These are phyloP conservation scores for Candida chauliodis DNA, from an alignment of 805 yeast species.

Conservation along the genomic window DNA sequence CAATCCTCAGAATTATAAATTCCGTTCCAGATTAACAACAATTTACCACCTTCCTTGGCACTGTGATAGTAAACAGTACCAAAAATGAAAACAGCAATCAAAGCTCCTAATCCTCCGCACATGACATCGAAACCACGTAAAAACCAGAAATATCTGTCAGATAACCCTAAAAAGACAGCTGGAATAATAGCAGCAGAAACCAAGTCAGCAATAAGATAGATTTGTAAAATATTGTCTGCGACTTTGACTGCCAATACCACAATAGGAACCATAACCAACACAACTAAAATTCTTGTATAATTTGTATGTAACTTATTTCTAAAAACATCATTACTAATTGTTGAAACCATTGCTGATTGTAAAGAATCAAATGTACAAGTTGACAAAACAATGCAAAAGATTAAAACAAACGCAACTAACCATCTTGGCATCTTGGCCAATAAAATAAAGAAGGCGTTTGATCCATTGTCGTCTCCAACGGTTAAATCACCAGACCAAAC, in stretches of 20 bases:
- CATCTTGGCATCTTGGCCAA: conserved; percentile 74
- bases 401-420: conserved; percentile 80
- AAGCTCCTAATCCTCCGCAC: conserved; percentile 79
- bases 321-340: conserved; percentile 85
- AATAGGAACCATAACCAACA: conserved; percentile 79
- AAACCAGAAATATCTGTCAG: conserved; percentile 57
- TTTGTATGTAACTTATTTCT: conserved; percentile 69
- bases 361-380: conserved; percentile 88
- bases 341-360: conserved; percentile 84
- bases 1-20: conserved; percentile 74
- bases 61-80: conserved; percentile 75
- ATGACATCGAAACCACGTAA: conserved; percentile 77
- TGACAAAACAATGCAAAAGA: conserved; percentile 69
- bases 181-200: conserved; percentile 87
- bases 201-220: conserved; percentile 86
- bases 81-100: conserved; percentile 74
- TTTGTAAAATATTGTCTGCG: conserved; percentile 79
- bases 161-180: conserved; percentile 73
- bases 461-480: conserved; percentile 53
- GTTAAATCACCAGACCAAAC: conserved; percentile 80
- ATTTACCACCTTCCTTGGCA: conserved; percentile 73
- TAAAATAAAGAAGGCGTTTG: conserved; percentile 68
- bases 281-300: conserved; percentile 67
- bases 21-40: conserved; percentile 76
- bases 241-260: conserved; percentile 79